A percentile compares a stretch with the other conserved stretches of the same genome.
These are phyloP conservation scores for Cystoderma amianthinum DNA, from an alignment of 768 basidiomycete genomes.

Conservation along the genomic window DNA sequence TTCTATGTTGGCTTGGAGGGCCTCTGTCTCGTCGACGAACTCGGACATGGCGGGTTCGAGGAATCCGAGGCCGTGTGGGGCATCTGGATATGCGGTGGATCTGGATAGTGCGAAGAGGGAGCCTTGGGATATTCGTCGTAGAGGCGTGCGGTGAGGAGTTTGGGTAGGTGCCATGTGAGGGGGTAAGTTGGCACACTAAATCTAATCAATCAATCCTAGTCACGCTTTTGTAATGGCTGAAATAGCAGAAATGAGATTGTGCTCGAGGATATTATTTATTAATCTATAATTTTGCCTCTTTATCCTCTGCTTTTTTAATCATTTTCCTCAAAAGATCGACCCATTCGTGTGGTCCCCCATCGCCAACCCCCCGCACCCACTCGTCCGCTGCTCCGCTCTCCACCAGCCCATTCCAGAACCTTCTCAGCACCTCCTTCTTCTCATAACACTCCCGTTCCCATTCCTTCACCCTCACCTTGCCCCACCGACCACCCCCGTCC, in stretches of 20 bases:
- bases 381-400: conserved; percentile 45
- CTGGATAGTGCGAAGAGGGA: conserved; percentile 83
- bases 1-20: conserved; percentile 69
- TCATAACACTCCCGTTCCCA: conserved; percentile 59
- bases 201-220: too few relatives aligned
- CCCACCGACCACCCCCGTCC: conserved; percentile 7
- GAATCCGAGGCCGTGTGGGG: conserved; percentile 81
- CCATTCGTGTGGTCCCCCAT: conserved; percentile 55
- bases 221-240: too few relatives aligned
- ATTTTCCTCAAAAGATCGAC: conserved; percentile 33
- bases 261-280: too few relatives aligned
- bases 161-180: conserved; percentile 20
- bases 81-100: conserved; percentile 64
- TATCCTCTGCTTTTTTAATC: conserved; percentile 19
- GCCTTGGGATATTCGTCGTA: conserved; percentile 86
- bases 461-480: conserved; percentile 26
- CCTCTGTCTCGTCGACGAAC: conserved; percentile 83
- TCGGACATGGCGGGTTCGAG: conserved; percentile 80
- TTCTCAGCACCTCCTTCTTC: conserved; percentile 38
- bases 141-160: conserved; percentile 71
- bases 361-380: conserved; percentile 62
- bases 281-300: conserved; percentile 5
- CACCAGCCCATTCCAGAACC: conserved; percentile 55
- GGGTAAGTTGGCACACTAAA: too few relatives aligned
- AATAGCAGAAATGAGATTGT: too few relatives aligned